Evolutionary conservation across 441 rosid species (phyloP), one percentile per base, ranked within the genome.

Genomic region (Syzygium malaccense): DNA sequence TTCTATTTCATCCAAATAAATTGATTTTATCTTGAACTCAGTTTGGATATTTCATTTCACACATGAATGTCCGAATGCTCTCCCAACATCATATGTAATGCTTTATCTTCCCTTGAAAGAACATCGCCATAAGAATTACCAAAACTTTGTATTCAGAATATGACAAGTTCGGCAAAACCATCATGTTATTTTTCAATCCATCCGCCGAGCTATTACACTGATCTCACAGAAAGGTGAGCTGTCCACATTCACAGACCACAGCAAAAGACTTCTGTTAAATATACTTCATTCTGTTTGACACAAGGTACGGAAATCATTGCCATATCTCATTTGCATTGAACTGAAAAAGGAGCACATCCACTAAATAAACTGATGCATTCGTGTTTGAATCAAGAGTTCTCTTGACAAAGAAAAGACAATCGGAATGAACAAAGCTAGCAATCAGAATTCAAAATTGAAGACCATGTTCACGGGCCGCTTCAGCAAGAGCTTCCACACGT

Each of bases 401-500:
- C 53, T 75, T 75, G 83, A 75, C 51, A 41, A 75, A 41, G n/a
- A 41, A 23, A 41, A 75, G 51, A 23, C 4, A 18, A 75, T 13
- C 0, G 1, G 83, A 41, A 41, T 75, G 51, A 75, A 75, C 83
- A 75, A 75, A 75, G 23, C 80, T 37, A 71, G 48, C 25, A 2
- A 71, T 6, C n/a, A 85, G 17, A 75, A 75, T 13, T 91, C 92
- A 97, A 90, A 97, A 97, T 89, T 91, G 94, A 93, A 97, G 99
- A 87, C 99, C 98, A 68, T 95, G 89, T 87, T 94, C 98, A 87
- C 99, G 93, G 55, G 99, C 99, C 55, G 98, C 96, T 90, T 93
- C 93, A 0, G 99, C 99, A 68, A 97, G 92, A 88, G 94, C 96
- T 90, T 92, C 85, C n/a, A 98, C 90, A 6, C 99, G 98, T 85